Evolutionary conservation across 805 yeast genomes (phyloP).

Genomic region (Candida adriatica): DNA sequence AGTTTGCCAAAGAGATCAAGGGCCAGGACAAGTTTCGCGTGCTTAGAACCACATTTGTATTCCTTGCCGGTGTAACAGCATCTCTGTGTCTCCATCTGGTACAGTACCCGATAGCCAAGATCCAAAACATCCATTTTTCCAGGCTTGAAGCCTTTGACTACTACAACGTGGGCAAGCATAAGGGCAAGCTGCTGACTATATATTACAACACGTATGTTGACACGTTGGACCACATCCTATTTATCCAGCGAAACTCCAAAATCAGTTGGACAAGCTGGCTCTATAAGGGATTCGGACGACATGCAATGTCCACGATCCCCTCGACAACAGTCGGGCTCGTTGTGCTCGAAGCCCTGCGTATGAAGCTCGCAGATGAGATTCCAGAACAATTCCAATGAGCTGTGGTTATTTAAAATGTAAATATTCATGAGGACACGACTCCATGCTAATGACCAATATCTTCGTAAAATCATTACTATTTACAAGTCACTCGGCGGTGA

Average conservation of each 20-base stretch:
- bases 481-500: slow-evolving; percentile 2
- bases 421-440: no score
- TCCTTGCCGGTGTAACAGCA: slow-evolving; percentile 84
- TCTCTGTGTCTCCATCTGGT: slow-evolving; percentile 69
- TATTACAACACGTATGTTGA: slow-evolving; percentile 75
- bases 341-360: slow-evolving; percentile 76
- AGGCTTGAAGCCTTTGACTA: slow-evolving; percentile 77
- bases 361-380: slow-evolving; percentile 23
- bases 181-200: slow-evolving; percentile 25
- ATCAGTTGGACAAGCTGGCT: slow-evolving; percentile 57
- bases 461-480: no score
- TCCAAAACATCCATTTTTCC: slow-evolving; percentile 74
- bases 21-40: slow-evolving; percentile 31
- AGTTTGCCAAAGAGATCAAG: slow-evolving; percentile 20
- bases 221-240: slow-evolving; percentile 55
- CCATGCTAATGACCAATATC: no score
- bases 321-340: slow-evolving; percentile 83
- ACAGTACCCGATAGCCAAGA: slow-evolving; percentile 75
- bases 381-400: no score
- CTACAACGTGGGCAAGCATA: slow-evolving; percentile 27
- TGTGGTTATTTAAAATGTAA: no score
- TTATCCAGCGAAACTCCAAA: slow-evolving; percentile 47
- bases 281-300: slow-evolving; percentile 71
- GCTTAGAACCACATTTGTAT: slow-evolving; percentile 61
- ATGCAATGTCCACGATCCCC: slow-evolving; percentile 73